phyloP scores from a whole-genome alignment of 1,139 yeast genomes.

The Yamadazyma siamensis region DNA sequence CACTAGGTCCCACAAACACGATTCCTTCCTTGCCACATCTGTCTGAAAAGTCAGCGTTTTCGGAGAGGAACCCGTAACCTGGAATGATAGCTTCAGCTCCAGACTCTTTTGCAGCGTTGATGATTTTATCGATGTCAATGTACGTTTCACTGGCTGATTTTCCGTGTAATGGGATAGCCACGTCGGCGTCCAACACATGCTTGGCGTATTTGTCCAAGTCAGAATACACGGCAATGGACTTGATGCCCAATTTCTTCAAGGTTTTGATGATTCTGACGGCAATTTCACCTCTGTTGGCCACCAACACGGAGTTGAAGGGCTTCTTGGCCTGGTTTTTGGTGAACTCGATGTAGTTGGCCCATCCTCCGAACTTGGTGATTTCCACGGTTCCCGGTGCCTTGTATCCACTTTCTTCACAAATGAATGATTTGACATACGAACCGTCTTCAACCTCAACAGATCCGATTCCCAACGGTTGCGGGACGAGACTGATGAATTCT shows the following conservation, averaged over 20 bases:
- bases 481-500: conserved; percentile 78
- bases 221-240: conserved; percentile 83
- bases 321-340: conserved; percentile 27
- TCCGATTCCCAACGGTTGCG: conserved; percentile 94
- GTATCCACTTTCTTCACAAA: conserved; percentile 89
- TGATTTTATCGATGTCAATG: conserved; percentile 76
- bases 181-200: conserved; percentile 81
- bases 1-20: conserved; percentile 81
- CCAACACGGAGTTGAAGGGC: conserved; percentile 81
- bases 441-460: conserved; percentile 79
- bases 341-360: conserved; percentile 65
- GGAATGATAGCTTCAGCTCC: conserved; percentile 93
- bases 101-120: conserved; percentile 77
- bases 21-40: conserved; percentile 79
- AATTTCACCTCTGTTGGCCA: conserved; percentile 97
- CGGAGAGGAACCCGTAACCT: conserved; percentile 95
- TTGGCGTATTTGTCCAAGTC: conserved; percentile 87
- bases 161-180: conserved; percentile 76
- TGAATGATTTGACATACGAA: conserved; percentile 83
- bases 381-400: conserved; percentile 67
- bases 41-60: conserved; percentile 94
- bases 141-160: conserved; percentile 87
- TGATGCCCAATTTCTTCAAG: conserved; percentile 71
- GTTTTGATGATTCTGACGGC: conserved; percentile 93
- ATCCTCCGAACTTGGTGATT: conserved; percentile 82